Conservation (phyloP, 106 monocot species). For the Vanilla planifolia region DNA sequence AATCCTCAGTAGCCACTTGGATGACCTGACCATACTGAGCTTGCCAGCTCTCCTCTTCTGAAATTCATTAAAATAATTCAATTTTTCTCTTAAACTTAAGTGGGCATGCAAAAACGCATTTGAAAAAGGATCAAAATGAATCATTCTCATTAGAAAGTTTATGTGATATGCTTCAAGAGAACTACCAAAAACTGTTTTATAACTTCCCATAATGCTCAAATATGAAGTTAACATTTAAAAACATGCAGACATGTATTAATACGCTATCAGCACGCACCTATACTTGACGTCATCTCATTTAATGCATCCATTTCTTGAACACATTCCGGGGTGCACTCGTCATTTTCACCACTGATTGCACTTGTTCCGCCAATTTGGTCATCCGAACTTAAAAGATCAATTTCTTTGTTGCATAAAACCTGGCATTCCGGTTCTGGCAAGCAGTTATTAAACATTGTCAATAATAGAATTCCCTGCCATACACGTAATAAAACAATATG, state of each 20-base stretch:
- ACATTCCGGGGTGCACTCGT: conserved; percentile 11
- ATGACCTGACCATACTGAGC: conserved; percentile 86
- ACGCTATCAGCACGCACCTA: conserved; percentile 17
- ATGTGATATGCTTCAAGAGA: too few species aligned
- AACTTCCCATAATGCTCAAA: too few species aligned
- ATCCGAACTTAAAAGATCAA: conserved; percentile 15
- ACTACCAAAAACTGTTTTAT: too few species aligned
- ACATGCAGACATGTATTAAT: neutral
- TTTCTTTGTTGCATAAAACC: neutral
- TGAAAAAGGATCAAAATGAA: neutral
- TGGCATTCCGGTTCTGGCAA: conserved; percentile 15
- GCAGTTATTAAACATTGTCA: neutral
- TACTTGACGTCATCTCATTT: conserved; percentile 2
- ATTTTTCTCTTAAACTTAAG: neutral
- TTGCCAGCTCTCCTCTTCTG: conserved; percentile 67
- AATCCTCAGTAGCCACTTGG: conserved; percentile 14
- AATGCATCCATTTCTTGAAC: conserved; percentile 11
- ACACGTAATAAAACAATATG: neutral
- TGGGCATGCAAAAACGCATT: conserved; percentile 2
- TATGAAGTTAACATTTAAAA: too few species aligned
- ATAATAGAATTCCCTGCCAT: neutral
- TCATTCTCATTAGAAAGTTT: too few species aligned
- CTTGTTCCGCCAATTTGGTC: neutral
- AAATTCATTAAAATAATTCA: conserved; percentile 14
- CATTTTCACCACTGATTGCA: conserved; percentile 1